Percentiles rank a stretch among this genome's conserved stretches.
Conservation (phyloP, 768 basidiomycete genomes). For the Leccinum rimulosum region DNA sequence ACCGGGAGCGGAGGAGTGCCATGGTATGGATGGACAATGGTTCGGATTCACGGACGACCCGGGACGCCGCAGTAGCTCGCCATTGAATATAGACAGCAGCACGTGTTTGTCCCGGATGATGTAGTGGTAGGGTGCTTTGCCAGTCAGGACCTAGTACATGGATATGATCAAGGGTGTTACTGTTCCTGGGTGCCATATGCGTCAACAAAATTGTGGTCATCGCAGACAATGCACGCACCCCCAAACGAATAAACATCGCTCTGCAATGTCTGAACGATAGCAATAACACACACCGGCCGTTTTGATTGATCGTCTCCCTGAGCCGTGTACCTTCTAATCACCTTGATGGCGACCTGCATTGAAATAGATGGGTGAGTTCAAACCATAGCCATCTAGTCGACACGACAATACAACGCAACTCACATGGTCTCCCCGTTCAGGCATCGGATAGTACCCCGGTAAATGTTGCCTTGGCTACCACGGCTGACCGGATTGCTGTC, state of each 20-base stretch:
- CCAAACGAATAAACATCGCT: conserved; percentile 40
- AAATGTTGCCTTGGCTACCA: conserved; percentile 22
- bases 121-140: conserved; percentile 24
- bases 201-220: background rate
- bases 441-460: conserved; percentile 14
- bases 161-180: background rate
- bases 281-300: conserved; percentile 9
- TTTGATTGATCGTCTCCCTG: conserved; percentile 15
- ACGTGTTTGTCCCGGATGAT: conserved; percentile 18
- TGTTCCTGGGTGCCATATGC: background rate
- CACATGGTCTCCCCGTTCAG: conserved; percentile 11
- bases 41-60: background rate
- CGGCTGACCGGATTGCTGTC: conserved; percentile 13
- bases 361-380: background rate
- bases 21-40: too few relatives aligned
- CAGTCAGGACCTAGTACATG: conserved; percentile 19
- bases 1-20: too few relatives aligned
- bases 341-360: conserved; percentile 17
- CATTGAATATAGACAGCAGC: conserved; percentile 16
- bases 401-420: conserved; percentile 1
- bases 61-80: conserved; percentile 16
- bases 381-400: conserved; percentile 12
- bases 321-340: conserved; percentile 20
- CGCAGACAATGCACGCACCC: background rate
- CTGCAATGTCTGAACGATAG: conserved; percentile 1